Evolutionary conservation across 305 asterid species (phyloP).

Genomic region (Nicotiana rustica): DNA sequence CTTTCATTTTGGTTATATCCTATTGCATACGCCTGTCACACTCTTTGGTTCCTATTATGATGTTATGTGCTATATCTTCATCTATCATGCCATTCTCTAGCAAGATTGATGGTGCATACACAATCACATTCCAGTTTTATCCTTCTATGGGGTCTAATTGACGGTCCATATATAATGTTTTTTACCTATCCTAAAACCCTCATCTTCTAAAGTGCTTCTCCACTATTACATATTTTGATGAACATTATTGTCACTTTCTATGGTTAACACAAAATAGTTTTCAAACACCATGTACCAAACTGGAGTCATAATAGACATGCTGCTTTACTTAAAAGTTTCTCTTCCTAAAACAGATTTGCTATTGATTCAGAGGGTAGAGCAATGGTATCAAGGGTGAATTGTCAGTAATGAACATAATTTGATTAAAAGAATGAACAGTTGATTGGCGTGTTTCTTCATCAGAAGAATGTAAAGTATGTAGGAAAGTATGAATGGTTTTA

Average conservation of each 20-base stretch:
- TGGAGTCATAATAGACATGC: neutral
- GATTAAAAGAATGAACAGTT: neutral
- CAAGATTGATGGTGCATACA: neutral
- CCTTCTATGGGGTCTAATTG: slow-evolving; percentile 16
- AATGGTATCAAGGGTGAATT: neutral
- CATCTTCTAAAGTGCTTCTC: neutral
- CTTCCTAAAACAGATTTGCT: slow-evolving; percentile 12
- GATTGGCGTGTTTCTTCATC: neutral
- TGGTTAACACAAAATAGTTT: slow-evolving; percentile 10
- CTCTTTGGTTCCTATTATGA: slow-evolving; percentile 6
- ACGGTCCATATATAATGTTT: neutral
- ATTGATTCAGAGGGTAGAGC: neutral
- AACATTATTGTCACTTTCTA: neutral
- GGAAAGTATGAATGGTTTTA: neutral
- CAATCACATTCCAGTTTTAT: neutral
- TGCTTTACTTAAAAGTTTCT: slow-evolving; percentile 7
- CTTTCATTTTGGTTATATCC: neutral
- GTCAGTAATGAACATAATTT: slow-evolving; percentile 24
- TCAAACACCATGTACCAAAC: neutral
- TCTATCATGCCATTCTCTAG: slow-evolving; percentile 1
- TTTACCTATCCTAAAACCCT: neutral
- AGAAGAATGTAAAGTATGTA: neutral
- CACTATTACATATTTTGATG: neutral
- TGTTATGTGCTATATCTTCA: neutral
- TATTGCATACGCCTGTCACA: slow-evolving; percentile 1